Base-by-base conservation (phyloP, 2,329 filamentous ascomycete species). In the Fusarium sp. region DNA sequence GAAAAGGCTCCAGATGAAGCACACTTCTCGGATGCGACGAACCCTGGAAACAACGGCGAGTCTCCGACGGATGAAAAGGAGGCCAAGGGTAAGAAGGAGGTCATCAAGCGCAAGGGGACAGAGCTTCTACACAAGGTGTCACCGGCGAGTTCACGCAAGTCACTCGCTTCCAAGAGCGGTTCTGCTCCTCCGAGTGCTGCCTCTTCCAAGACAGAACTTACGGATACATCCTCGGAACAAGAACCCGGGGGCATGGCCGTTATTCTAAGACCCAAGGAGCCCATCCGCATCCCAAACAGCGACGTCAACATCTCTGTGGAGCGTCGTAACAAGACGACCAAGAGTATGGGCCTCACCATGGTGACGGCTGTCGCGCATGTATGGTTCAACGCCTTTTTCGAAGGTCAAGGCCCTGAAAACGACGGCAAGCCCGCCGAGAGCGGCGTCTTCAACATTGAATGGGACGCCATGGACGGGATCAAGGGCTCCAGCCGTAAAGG, bases 351-450 rank as follows among this genome's bases (percentile, higher is more conserved):
- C 1, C 90, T 94, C 75, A 95, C 94, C 0, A 94, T 98, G 91
- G 95, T 98, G 5, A 98, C 96, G 0, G 92, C 95, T 0, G 92
- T 98, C 11, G 95, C 95, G 0, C 96, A 98, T 79, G 94, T 98
- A 18, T 99, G 97, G 97, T 98, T 98, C 86, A 99, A 99, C 79
- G 87, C 92, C 2, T 98, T 92, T 83, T 98, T 98, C 78, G 97
- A 98, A 84, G 95, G 95, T 52, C 86, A 90, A 22, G 93, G 93
- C 0, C 91, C 93, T 0, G 93, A 95, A 79, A 87, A 91, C 47
- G 82, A 85, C 31, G 94, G 93, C 27, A 84, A 86, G 18, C 87
- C 94, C 0, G 88, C 93, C 58, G 88, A 92, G 50, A 93, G 89
- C 11, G 96, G 89, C 13, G 85, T 91, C 4, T 91, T 91, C 59